Evolutionary conservation across 192 early-diverging fungal species (phyloP).

Genomic region (Dissophora globulifera): DNA sequence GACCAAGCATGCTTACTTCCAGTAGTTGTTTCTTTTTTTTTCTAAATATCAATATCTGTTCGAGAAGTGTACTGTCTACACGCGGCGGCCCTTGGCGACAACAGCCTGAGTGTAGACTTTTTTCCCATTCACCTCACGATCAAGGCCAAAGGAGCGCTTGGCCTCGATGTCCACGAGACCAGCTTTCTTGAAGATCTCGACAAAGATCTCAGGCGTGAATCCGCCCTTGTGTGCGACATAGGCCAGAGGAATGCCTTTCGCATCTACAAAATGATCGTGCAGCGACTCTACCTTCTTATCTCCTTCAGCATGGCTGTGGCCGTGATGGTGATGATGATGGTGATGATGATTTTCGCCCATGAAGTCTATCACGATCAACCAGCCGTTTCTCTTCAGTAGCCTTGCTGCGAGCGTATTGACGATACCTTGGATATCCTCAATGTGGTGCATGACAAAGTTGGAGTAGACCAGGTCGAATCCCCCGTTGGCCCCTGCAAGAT

Average conservation of each 20-base stretch:
- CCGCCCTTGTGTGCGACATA: constrained; percentile 36
- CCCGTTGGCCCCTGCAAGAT: constrained; percentile 3
- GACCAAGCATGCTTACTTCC: too few relatives aligned
- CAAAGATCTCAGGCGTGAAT: constrained; percentile 10
- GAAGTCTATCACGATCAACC: constrained; percentile 30
- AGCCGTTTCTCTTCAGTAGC: constrained; percentile 25
- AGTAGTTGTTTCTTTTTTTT: too few relatives aligned
- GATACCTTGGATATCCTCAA: constrained; percentile 22
- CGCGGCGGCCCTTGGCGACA: constrained; percentile 40
- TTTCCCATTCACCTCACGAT: neutral
- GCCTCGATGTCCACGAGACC: constrained; percentile 29
- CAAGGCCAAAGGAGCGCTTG: constrained; percentile 7
- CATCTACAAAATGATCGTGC: constrained; percentile 11
- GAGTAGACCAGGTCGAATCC: constrained; percentile 35
- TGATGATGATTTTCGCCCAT: neutral
- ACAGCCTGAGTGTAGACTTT: constrained; percentile 28
- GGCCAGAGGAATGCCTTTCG: constrained; percentile 15
- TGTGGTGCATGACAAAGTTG: constrained; percentile 45
- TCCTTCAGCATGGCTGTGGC: neutral
- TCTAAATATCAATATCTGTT: too few relatives aligned
- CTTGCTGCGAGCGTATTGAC: constrained; percentile 10
- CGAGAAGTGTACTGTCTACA: too few relatives aligned
- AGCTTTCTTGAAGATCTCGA: constrained; percentile 18
- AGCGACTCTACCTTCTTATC: neutral
- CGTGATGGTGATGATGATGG: constrained; percentile 5